A percentile compares a stretch with the other conserved stretches of the same genome.
phyloP scores from a whole-genome alignment of 2,329 filamentous ascomycete species.

The Colletotrichum zoysiae region DNA sequence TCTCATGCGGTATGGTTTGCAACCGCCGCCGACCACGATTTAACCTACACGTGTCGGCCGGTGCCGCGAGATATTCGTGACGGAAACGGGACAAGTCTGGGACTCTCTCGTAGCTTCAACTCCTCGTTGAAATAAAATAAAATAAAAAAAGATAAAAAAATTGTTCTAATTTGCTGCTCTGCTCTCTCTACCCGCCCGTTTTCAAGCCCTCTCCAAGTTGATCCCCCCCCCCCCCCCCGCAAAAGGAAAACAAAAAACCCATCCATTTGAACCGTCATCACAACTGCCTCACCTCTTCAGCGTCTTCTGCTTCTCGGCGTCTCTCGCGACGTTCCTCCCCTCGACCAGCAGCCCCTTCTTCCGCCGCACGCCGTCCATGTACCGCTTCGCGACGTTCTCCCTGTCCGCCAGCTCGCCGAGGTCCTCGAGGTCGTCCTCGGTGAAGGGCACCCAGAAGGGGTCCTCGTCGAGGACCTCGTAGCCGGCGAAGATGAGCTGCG shows the following conservation, averaged over 20 bases:
- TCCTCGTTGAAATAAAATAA: background rate
- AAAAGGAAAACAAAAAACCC: too few species aligned
- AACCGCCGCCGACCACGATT: background rate
- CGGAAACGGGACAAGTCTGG: background rate
- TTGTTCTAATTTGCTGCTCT: background rate
- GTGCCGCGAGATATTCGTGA: background rate
- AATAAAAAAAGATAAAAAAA: background rate
- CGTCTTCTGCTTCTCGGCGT: conserved; percentile 92
- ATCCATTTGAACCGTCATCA: background rate
- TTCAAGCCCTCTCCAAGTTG: background rate
- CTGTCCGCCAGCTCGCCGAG: conserved; percentile 91
- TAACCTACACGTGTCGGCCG: background rate
- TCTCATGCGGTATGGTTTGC: background rate
- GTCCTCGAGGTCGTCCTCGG: conserved; percentile 96
- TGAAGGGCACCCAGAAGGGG: conserved; percentile 97
- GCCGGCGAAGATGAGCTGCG: conserved; percentile 92
- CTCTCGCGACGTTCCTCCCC: conserved; percentile 80
- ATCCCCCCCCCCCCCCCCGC: too few species aligned
- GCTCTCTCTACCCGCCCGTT: background rate
- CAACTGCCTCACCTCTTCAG: conserved; percentile 70
- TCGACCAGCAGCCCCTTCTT: conserved; percentile 91
- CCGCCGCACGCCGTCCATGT: conserved; percentile 89
- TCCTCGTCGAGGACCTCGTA: conserved; percentile 96
- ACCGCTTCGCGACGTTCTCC: conserved; percentile 96
- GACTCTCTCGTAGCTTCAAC: too few species aligned